These are phyloP conservation scores for Hymenoscyphus linearis DNA, from an alignment of 2,329 filamentous ascomycete species.

Conservation along the genomic window DNA sequence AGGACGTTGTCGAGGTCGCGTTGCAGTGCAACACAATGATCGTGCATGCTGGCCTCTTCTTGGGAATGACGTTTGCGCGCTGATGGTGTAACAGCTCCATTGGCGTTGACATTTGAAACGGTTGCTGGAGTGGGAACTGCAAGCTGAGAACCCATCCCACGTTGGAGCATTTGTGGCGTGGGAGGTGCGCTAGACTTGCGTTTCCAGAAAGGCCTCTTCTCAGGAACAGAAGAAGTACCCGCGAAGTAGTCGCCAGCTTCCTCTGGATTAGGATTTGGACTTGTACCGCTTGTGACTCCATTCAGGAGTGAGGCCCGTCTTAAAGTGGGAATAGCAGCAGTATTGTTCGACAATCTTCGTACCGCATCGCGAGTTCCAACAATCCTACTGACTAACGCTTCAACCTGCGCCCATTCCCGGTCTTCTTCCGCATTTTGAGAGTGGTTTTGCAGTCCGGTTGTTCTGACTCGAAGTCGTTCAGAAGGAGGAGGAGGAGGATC, in stretches of 20 bases:
- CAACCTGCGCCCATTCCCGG: conserved; percentile 80
- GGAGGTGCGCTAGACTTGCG: conserved; percentile 59
- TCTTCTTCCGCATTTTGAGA: conserved; percentile 53
- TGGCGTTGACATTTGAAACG: conserved; percentile 22
- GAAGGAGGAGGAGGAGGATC: conserved; percentile 21
- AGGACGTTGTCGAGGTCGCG: conserved; percentile 81
- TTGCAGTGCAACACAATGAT: conserved; percentile 78
- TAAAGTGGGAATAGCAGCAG: conserved; percentile 45
- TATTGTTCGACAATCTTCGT: conserved; percentile 78
- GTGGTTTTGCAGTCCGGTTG: conserved; percentile 20
- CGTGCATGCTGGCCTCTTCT: conserved; percentile 65
- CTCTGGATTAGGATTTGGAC: conserved; percentile 33
- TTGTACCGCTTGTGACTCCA: conserved; percentile 24
- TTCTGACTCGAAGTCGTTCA: conserved; percentile 33
- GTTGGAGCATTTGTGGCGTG: conserved; percentile 23
- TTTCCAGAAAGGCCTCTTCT: conserved; percentile 84
- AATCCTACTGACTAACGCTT: conserved; percentile 77
- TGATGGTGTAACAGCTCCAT: conserved; percentile 15
- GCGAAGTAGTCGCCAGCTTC: conserved; percentile 55
- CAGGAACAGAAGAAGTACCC: conserved; percentile 32
- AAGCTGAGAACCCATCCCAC: conserved; percentile 27
- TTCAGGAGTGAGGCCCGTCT: conserved; percentile 18
- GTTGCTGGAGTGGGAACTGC: conserved; percentile 24
- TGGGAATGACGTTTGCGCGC: conserved; percentile 31
- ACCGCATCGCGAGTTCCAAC: conserved; percentile 86